A percentile compares a stretch with the other conserved stretches of the same genome.
Evolutionary conservation across 2,329 filamentous ascomycete genomes (phyloP).

Genomic region (Exophiala lecanii-corni): DNA sequence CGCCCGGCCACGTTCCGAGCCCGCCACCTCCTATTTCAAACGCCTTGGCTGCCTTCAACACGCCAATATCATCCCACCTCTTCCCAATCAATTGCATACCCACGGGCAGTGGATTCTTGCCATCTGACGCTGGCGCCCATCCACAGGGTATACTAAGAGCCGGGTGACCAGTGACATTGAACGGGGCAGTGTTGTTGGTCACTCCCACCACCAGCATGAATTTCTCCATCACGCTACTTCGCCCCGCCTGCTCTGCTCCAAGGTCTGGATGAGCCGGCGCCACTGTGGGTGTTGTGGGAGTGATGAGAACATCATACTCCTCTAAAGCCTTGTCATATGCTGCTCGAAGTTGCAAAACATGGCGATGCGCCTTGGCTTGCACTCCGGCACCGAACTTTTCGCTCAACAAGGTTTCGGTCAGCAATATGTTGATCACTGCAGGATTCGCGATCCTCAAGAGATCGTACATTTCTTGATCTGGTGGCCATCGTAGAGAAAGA

Average conservation of each 20-base stretch:
- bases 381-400: slow-evolving; percentile 31
- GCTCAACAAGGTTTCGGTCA: slow-evolving; percentile 35
- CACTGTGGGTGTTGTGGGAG: slow-evolving; percentile 45
- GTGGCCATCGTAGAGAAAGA: slow-evolving; percentile 32
- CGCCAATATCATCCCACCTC: slow-evolving; percentile 28
- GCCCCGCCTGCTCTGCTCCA: slow-evolving; percentile 22
- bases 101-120: slow-evolving; percentile 39
- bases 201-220: slow-evolving; percentile 43
- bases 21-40: slow-evolving; percentile 28
- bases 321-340: slow-evolving; percentile 45
- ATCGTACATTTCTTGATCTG: slow-evolving; percentile 42
- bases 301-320: slow-evolving; percentile 46
- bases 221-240: slow-evolving; percentile 37
- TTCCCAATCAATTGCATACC: slow-evolving; percentile 53
- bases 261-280: slow-evolving; percentile 39
- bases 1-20: slow-evolving; percentile 18
- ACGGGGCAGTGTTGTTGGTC: slow-evolving; percentile 43
- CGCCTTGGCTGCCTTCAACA: slow-evolving; percentile 30
- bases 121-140: slow-evolving; percentile 38
- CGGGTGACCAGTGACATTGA: slow-evolving; percentile 50
- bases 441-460: slow-evolving; percentile 42
- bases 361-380: slow-evolving; percentile 44
- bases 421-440: slow-evolving; percentile 41
- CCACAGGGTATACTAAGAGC: slow-evolving; percentile 46
- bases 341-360: slow-evolving; percentile 44